Base-by-base conservation (phyloP, 805 yeast genomes). In the Ogataea ganodermae region DNA sequence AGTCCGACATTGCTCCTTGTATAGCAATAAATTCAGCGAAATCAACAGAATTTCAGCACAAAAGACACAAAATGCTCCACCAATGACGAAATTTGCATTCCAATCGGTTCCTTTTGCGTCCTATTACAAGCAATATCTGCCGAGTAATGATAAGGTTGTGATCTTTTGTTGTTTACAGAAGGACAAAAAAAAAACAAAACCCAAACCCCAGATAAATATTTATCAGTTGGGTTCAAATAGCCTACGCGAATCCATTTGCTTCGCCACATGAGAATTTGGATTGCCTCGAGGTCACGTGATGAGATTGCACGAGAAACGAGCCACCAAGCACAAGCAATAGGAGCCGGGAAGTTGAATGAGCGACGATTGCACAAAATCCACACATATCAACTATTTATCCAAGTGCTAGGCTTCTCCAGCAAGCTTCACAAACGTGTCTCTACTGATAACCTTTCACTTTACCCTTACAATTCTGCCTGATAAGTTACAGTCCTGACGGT, bases 1-100 rank as follows among this genome's bases (percentile, higher is more conserved):
- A 74, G 56, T 77, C 81, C 4, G 81, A 68, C 81, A 77, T 76
- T 44, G 38, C 44, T 23, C n/a, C n/a, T n/a, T n/a, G n/a, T n/a
- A n/a, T n/a, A n/a, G n/a, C n/a, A n/a, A 24, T 24, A 32, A 24
- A 8, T n/a, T 17, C 21, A 10, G 10, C 13, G 14, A 3, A 23
- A 23, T 17, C 18, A 23, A 23, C 16, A 20, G 18, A 16, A 10
- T 20, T 9, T 33, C 23, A n/a, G 9, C n/a, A 12, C n/a, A 23
- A 18, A 33, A 18, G 9, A 9, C n/a, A n/a, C n/a, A n/a, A n/a
- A n/a, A n/a, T n/a, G n/a, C n/a, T n/a, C n/a, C n/a, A n/a, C n/a
- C n/a, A n/a, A n/a, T n/a, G n/a, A 17, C 23, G 13, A 17, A 17
- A 16, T 6, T 33, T 33, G 36, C 36, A 33, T 33, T 20, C 21